Evolutionary conservation across 148 eudicot species (phyloP).

Genomic region (Amaranthus cruentus): DNA sequence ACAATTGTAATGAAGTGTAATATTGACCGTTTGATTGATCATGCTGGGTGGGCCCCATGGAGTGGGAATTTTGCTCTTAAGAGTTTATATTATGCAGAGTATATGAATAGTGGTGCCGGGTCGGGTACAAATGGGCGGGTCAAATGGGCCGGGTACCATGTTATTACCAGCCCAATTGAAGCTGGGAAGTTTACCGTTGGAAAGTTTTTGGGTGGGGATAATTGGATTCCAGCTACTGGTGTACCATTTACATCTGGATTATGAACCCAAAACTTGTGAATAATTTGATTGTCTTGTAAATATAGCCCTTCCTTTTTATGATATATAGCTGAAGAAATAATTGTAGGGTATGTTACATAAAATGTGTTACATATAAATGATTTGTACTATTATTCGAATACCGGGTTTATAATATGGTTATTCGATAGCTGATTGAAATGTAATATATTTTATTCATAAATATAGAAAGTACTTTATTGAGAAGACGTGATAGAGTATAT

Average conservation of each 20-base stretch:
- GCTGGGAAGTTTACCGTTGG: slow-evolving; percentile 42
- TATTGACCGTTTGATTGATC: slow-evolving; percentile 37
- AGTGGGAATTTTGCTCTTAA: slow-evolving; percentile 34
- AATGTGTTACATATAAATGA: no score
- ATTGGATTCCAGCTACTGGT: slow-evolving; percentile 50
- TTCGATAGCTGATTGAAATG: no score
- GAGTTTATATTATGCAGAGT: slow-evolving; percentile 57
- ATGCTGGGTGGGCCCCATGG: slow-evolving; percentile 60
- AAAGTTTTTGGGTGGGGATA: slow-evolving; percentile 43
- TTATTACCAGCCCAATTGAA: slow-evolving; percentile 22
- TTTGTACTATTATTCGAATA: no score
- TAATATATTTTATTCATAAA: no score
- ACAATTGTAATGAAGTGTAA: slow-evolving; percentile 38
- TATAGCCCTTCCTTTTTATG: no score
- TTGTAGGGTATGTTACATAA: no score
- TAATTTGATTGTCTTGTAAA: no score
- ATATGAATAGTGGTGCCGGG: slow-evolving; percentile 49
- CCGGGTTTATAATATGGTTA: no score
- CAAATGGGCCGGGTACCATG: slow-evolving; percentile 55
- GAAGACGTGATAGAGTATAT: no score
- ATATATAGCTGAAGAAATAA: no score
- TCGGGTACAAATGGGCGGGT: slow-evolving; percentile 41
- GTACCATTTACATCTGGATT: slow-evolving; percentile 53
- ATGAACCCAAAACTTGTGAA: slow-evolving; percentile 14
- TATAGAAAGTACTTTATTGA: no score